These are phyloP conservation scores for Crithidia sp. DNA, from an alignment of 208 protist species.

Conservation along the genomic window DNA sequence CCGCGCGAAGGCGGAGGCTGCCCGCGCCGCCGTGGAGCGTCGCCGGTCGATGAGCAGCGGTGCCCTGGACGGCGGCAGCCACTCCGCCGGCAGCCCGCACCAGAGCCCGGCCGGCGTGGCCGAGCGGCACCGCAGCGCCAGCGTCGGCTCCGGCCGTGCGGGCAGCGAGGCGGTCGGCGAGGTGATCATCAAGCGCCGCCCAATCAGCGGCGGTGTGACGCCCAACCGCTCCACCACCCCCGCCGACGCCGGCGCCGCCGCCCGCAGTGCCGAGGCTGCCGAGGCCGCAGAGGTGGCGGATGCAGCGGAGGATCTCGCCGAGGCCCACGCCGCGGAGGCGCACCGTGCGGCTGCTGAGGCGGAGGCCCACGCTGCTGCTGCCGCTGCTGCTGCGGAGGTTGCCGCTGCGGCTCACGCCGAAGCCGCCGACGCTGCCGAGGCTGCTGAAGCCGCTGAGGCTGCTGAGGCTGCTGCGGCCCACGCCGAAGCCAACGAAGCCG, in stretches of 20 bases:
- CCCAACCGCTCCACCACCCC: conserved; percentile 18
- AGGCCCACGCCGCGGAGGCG: not conserved
- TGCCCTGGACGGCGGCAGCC: conserved; percentile 4
- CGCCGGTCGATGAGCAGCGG: conserved; percentile 29
- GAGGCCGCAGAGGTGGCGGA: not conserved
- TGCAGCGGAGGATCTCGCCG: not conserved
- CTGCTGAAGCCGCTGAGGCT: not conserved
- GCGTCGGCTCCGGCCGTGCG: conserved; percentile 5
- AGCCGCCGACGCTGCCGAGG: conserved; percentile 5
- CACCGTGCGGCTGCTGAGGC: not conserved
- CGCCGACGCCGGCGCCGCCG: conserved; percentile 4
- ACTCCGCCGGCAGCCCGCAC: conserved; percentile 11
- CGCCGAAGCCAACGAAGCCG: not conserved
- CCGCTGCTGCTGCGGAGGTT: not conserved
- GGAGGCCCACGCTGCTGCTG: not conserved
- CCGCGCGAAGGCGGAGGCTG: conserved; percentile 42
- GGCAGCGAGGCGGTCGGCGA: not conserved
- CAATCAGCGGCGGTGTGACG: conserved; percentile 10
- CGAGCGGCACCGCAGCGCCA: conserved; percentile 16
- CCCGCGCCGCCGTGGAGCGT: conserved; percentile 34
- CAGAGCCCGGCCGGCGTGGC: conserved; percentile 4
- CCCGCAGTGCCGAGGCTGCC: not conserved
- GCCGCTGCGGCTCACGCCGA: not conserved
- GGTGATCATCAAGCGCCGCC: conserved; percentile 20
- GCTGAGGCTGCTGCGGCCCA: not conserved